These are phyloP conservation scores for Phytophthora quininea DNA, from an alignment of 352 stramenopile species.

Conservation along the genomic window DNA sequence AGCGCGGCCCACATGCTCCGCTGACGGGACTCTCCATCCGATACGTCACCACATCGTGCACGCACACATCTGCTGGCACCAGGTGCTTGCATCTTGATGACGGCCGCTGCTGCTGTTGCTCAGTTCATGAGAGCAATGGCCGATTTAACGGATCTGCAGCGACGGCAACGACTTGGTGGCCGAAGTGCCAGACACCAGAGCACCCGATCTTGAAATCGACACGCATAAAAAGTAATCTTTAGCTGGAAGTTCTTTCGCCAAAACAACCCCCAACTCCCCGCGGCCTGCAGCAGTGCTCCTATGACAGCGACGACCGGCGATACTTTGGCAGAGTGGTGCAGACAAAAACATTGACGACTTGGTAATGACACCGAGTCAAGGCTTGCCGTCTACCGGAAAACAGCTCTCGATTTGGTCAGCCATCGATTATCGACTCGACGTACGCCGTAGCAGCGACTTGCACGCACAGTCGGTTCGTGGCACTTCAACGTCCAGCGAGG, in stretches of 20 bases:
- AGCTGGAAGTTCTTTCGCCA: no score
- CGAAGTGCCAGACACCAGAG: background rate
- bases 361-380: background rate
- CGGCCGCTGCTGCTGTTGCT: background rate
- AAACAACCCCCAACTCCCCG: no score
- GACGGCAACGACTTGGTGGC: background rate
- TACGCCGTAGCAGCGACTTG: background rate
- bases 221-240: no score
- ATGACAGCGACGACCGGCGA: no score
- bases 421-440: background rate
- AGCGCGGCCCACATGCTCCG: background rate
- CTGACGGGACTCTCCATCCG: background rate
- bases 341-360: background rate
- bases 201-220: no score
- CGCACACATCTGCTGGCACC: background rate
- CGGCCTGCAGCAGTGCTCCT: no score
- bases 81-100: conserved; percentile 1
- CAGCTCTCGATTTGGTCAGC: background rate
- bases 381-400: background rate
- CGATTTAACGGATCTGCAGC: background rate
- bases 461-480: background rate
- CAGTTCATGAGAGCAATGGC: background rate
- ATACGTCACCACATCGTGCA: background rate
- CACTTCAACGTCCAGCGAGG: conserved; percentile 1
- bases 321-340: background rate